Base-by-base conservation (phyloP, 1,284 basidiomycete species). In the Cryptococcus sp. region DNA sequence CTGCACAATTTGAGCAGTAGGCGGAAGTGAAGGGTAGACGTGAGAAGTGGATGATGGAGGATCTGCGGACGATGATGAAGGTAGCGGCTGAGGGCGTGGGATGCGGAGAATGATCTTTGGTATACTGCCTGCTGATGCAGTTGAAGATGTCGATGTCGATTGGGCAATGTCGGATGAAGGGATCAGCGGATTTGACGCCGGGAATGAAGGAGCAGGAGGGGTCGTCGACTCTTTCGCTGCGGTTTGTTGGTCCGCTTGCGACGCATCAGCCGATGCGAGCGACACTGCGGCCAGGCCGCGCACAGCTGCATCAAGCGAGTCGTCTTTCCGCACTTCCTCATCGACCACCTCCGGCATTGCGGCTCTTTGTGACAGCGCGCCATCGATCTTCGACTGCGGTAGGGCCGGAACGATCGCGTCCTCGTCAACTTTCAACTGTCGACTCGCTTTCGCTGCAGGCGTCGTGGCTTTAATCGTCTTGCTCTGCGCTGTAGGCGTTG, bases 51-150 rank as follows among this genome's bases (percentile, higher is more conserved):
- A 47, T n/a, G 45, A 11, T 40, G 49, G 25, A 35, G 56, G 46
- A 15, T 39, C 47, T 17, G 53, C 23, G 22, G 45, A 40, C 17
- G 44, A 46, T 13, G 19, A 27, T 19, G 47, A 44, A 22, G 35
- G 54, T n/a, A 23, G 38, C 23, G 38, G 25, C 41, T 20, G 35
- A 11, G 61, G 60, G 17, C 64, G 65, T 27, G 63, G 59, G 55
- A 70, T 66, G 22, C 67, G 62, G 13, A 70, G 59, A 23, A 68
- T 60, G 42, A 66, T 59, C 42, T 64, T 66, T 17, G 59, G 63
- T 40, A 62, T 25, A 22, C 39, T 50, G 17, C 46, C 39, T 16
- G 23, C 27, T 25, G 27, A 16, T 20, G 35, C 19, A 6, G 49
- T 25, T 8, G 19, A 27, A 38, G 38, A 23, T 45, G 42, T n/a